Conservation (phyloP, 352 stramenopile species). For the Globisporangium yorkense region DNA sequence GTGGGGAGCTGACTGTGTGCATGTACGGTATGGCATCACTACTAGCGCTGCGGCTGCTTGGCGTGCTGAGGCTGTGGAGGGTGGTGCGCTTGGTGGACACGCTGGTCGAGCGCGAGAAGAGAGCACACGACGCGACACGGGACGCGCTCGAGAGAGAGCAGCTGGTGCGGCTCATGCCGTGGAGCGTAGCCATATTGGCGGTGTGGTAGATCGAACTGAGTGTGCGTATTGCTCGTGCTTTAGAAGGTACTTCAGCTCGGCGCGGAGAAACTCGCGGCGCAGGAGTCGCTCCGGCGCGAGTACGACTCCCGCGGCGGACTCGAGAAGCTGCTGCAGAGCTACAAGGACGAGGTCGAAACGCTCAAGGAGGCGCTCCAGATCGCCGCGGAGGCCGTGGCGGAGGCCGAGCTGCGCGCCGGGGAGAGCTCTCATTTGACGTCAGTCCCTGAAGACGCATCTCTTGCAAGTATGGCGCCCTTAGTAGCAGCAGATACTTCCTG, state of each 20-base stretch:
- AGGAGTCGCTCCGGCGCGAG: conserved; percentile 60
- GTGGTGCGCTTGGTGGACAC: conserved; percentile 47
- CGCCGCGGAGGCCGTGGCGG: conserved; percentile 46
- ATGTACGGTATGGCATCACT: not conserved
- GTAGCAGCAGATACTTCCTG: too few species aligned
- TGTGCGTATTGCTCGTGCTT: too few species aligned
- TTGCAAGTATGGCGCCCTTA: too few species aligned
- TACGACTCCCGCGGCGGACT: conserved; percentile 41
- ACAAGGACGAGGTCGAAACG: conserved; percentile 71
- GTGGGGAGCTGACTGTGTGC: not conserved
- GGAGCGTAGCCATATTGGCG: too few species aligned
- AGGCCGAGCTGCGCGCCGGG: conserved; percentile 12
- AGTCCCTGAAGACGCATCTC: too few species aligned
- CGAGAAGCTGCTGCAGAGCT: conserved; percentile 49
- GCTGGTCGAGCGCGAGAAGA: conserved; percentile 41
- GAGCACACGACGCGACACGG: conserved; percentile 29
- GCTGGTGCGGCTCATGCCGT: conserved; percentile 17
- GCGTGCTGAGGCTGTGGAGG: conserved; percentile 52
- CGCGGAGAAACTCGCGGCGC: conserved; percentile 35
- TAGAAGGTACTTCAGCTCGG: conserved; percentile 36
- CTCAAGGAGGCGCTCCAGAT: conserved; percentile 73
- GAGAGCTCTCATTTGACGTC: too few species aligned
- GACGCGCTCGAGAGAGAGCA: conserved; percentile 41
- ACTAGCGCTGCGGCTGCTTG: conserved; percentile 38
- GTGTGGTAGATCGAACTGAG: too few species aligned